Evolutionary conservation across 768 basidiomycete species (phyloP).

Genomic region (Phanerochaete sordida): DNA sequence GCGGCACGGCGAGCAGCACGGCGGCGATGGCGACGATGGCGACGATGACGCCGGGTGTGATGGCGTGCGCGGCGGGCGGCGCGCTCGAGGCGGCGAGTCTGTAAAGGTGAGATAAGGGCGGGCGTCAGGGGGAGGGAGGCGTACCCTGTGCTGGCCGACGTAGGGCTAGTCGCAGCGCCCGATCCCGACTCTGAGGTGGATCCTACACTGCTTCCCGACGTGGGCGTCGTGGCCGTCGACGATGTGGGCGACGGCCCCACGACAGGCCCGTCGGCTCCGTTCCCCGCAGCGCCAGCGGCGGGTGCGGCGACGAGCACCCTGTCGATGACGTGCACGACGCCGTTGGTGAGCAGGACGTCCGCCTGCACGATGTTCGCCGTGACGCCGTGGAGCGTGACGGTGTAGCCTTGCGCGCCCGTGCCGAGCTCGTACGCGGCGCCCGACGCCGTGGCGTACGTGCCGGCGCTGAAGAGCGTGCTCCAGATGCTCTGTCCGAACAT

Average conservation of each 20-base stretch:
- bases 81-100: not conserved
- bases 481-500: not conserved
- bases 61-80: not conserved
- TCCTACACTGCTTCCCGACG: no score
- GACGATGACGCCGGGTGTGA: slow-evolving; percentile 2
- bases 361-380: slow-evolving; percentile 5
- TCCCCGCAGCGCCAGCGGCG: not conserved
- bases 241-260: no score
- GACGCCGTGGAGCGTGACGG: slow-evolving; percentile 2
- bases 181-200: no score
- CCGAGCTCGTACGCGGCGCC: not conserved
- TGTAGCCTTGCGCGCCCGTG: not conserved
- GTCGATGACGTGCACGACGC: slow-evolving; percentile 11
- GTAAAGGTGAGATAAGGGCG: not conserved
- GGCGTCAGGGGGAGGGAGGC: no score
- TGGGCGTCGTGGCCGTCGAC: no score
- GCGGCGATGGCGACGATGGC: not conserved
- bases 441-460: not conserved
- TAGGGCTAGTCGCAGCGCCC: no score
- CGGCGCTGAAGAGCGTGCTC: not conserved
- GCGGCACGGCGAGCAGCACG: not conserved
- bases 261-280: not conserved
- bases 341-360: slow-evolving; percentile 4
- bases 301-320: not conserved
- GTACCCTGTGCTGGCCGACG: no score